Evolutionary conservation across 2,329 filamentous ascomycete genomes (phyloP).

Genomic region (Xylaria sp.): DNA sequence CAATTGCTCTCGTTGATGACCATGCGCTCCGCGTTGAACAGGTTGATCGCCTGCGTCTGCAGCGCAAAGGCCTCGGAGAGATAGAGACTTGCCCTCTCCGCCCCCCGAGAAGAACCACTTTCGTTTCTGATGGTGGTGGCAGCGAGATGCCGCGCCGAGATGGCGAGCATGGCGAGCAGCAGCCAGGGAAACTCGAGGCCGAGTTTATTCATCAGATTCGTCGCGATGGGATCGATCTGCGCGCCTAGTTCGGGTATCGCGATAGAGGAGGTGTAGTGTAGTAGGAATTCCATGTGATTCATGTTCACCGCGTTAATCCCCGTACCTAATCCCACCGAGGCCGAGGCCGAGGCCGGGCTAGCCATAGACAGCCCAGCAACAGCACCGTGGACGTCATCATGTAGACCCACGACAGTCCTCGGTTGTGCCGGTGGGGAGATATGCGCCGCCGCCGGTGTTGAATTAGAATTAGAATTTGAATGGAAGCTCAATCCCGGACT

Average conservation of each 20-base stretch:
- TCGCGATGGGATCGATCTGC: constrained; percentile 20
- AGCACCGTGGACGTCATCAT: background rate
- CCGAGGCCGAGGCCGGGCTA: no score
- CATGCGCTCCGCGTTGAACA: constrained; percentile 38
- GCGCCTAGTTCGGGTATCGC: constrained; percentile 32
- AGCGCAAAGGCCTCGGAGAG: constrained; percentile 37
- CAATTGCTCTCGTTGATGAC: constrained; percentile 40
- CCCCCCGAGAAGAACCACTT: no score
- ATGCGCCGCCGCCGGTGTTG: background rate
- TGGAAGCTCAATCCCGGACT: no score
- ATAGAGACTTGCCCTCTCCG: constrained; percentile 33
- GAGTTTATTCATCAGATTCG: constrained; percentile 30
- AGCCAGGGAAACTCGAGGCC: constrained; percentile 43
- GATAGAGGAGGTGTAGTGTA: constrained; percentile 41
- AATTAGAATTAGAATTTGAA: no score
- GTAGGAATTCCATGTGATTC: constrained; percentile 44
- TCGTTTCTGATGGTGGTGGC: no score
- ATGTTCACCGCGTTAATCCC: constrained; percentile 40
- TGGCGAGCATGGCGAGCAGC: constrained; percentile 45
- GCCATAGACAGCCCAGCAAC: no score
- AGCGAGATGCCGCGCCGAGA: constrained; percentile 45
- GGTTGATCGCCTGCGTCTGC: constrained; percentile 42
- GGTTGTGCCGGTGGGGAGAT: background rate
- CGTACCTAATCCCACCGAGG: no score
- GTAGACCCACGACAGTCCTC: background rate